A percentile compares a stretch with the other conserved stretches of the same genome.
phyloP scores from a whole-genome alignment of 2,329 filamentous ascomycete genomes.

The Botrytis porri region DNA sequence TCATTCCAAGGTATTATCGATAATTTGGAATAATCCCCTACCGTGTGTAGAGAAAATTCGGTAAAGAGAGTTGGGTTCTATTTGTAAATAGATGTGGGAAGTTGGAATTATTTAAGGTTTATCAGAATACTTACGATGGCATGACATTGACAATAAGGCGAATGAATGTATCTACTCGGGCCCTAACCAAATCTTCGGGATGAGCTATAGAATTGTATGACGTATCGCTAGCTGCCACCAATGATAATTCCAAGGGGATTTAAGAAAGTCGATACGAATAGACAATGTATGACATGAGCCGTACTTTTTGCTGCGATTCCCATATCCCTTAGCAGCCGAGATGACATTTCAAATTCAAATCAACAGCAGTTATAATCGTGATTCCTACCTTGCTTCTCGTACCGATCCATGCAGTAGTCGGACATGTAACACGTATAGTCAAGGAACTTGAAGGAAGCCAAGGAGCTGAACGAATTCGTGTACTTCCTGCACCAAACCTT shows the following conservation, averaged over 20 bases:
- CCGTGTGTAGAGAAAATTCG: not conserved
- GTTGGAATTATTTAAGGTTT: not conserved
- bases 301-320: not conserved
- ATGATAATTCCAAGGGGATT: not conserved
- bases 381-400: not conserved
- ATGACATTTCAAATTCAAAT: not conserved
- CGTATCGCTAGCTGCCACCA: not conserved
- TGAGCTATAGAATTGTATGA: not conserved
- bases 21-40: not conserved
- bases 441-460: not conserved
- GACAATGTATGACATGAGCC: not conserved
- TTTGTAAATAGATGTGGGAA: not conserved
- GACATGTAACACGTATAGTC: not conserved
- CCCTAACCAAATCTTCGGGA: not conserved
- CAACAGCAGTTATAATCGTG: not conserved
- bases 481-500: not conserved
- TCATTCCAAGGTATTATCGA: slow-evolving; percentile 2
- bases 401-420: not conserved
- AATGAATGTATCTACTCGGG: not conserved
- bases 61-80: not conserved
- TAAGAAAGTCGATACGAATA: not conserved
- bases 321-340: not conserved
- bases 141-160: not conserved
- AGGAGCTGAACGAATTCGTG: not conserved
- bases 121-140: not conserved